Evolutionary conservation across 371 early-diverging fungal species (phyloP).

Genomic region (Synchytrium microbalum): DNA sequence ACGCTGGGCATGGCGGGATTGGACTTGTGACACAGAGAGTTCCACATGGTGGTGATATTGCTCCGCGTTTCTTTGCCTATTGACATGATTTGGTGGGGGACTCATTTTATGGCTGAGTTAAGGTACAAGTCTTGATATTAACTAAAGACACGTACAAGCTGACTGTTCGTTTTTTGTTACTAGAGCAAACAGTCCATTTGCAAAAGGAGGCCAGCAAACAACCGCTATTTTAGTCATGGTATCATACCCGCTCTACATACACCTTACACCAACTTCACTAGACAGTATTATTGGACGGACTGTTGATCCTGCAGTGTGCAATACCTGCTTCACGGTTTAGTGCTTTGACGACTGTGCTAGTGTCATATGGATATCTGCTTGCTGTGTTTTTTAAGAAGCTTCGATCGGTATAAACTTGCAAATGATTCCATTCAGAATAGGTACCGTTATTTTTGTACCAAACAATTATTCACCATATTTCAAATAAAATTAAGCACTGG

Average conservation of each 20-base stretch:
- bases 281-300: conserved; percentile 62
- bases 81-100: too few relatives aligned
- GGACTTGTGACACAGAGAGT: too few relatives aligned
- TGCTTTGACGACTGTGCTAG: conserved; percentile 59
- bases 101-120: too few relatives aligned
- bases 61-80: too few relatives aligned
- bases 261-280: conserved; percentile 89
- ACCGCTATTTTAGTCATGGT: conserved; percentile 88
- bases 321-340: conserved; percentile 42
- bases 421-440: background rate
- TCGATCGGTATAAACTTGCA: conserved; percentile 49
- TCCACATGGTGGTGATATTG: too few relatives aligned
- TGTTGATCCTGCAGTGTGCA: conserved; percentile 3
- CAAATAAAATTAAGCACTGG: background rate
- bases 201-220: conserved; percentile 80
- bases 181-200: conserved; percentile 41
- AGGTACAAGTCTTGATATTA: too few relatives aligned
- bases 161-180: conserved; percentile 10
- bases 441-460: too few relatives aligned
- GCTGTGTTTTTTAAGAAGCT: conserved; percentile 70
- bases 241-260: conserved; percentile 95
- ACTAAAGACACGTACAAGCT: too few relatives aligned
- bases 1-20: too few relatives aligned
- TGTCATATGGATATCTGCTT: conserved; percentile 59
- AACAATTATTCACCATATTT: too few relatives aligned